Percentiles rank a stretch among this genome's conserved stretches.
Evolutionary conservation across 768 basidiomycete species (phyloP).

Genomic region (Nidula microcarpa): DNA sequence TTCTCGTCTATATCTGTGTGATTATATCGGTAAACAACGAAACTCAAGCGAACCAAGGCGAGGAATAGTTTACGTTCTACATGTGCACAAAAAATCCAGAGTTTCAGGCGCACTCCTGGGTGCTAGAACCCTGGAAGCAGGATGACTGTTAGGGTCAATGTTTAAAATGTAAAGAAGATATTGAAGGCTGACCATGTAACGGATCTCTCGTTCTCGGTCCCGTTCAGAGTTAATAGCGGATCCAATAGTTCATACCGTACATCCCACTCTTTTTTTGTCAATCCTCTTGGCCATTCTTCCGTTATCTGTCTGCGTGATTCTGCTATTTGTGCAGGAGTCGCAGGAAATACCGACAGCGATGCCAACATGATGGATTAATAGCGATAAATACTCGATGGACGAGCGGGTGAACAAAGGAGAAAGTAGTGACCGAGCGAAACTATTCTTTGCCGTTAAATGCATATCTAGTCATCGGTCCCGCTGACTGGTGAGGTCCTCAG

Average conservation of each 20-base stretch:
- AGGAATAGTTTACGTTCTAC: constrained; percentile 48
- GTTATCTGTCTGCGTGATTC: constrained; percentile 36
- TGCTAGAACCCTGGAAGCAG: constrained; percentile 48
- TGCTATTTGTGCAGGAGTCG: constrained; percentile 41
- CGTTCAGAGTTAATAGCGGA: background rate
- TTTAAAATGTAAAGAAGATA: background rate
- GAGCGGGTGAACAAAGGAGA: background rate
- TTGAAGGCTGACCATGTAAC: too few species aligned
- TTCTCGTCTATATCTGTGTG: constrained; percentile 24
- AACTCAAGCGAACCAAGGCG: constrained; percentile 1
- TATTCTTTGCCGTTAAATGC: background rate
- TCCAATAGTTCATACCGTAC: constrained; percentile 36
- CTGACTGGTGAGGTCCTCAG: too few species aligned
- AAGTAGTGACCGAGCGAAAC: background rate
- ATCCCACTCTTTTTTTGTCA: constrained; percentile 43
- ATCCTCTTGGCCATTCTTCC: constrained; percentile 38
- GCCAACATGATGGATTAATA: constrained; percentile 1
- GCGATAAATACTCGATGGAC: background rate
- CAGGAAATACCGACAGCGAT: constrained; percentile 40
- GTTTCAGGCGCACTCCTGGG: constrained; percentile 46
- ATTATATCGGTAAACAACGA: background rate
- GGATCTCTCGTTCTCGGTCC: too few species aligned
- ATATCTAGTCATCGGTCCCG: too few species aligned
- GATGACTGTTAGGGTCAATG: background rate
- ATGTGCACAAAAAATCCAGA: constrained; percentile 55